Percentiles rank a stretch among this genome's conserved stretches.
Evolutionary conservation across 768 basidiomycete species (phyloP).

Genomic region (Kwoniella botswanensis): DNA sequence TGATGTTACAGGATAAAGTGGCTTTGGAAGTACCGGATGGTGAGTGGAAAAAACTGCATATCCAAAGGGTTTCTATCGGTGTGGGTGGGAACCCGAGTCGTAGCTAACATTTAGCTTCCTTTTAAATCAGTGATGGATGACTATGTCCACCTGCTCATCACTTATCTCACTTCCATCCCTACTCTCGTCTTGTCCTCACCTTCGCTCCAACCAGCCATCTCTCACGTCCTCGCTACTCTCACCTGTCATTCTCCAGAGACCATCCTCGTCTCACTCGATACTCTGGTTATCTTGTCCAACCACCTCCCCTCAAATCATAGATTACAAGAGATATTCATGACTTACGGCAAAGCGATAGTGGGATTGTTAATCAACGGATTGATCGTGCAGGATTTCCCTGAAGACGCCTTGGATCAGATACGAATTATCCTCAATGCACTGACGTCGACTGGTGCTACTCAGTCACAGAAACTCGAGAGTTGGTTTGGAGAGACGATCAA

Average conservation of each 20-base stretch:
- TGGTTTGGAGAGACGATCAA: slow-evolving; percentile 78
- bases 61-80: no score
- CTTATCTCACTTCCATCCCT: slow-evolving; percentile 71
- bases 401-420: slow-evolving; percentile 75
- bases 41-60: slow-evolving; percentile 59
- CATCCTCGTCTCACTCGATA: slow-evolving; percentile 77
- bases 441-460: slow-evolving; percentile 64
- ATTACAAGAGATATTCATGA: slow-evolving; percentile 58
- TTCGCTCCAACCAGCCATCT: slow-evolving; percentile 77
- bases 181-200: slow-evolving; percentile 78
- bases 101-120: background rate
- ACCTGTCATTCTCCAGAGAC: slow-evolving; percentile 82
- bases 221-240: slow-evolving; percentile 75
- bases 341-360: slow-evolving; percentile 71
- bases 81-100: no score
- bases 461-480: slow-evolving; percentile 69
- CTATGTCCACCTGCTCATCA: slow-evolving; percentile 78
- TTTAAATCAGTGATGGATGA: slow-evolving; percentile 80
- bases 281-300: slow-evolving; percentile 71
- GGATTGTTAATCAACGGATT: slow-evolving; percentile 75
- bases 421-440: slow-evolving; percentile 74
- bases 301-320: slow-evolving; percentile 60
- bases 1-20: slow-evolving; percentile 70
- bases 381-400: slow-evolving; percentile 78
- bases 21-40: slow-evolving; percentile 85